phyloP scores from a whole-genome alignment of 208 protist genomes.

The Crithidia fasciculata region DNA sequence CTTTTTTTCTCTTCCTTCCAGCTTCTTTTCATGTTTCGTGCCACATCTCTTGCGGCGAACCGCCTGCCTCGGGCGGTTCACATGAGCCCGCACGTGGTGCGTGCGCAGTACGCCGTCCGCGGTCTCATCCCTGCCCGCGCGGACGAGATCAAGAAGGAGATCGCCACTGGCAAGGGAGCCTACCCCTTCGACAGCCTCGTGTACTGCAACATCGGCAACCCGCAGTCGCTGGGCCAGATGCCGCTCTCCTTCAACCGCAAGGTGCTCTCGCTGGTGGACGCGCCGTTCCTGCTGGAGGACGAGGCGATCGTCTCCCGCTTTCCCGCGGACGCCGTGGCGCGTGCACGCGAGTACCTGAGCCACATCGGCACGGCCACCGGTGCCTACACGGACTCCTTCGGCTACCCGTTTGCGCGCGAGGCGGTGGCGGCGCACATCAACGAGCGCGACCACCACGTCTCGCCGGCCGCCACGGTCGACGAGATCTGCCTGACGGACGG shows the following conservation, averaged over 20 bases:
- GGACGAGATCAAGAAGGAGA: conserved; percentile 73
- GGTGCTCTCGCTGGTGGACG: conserved; percentile 83
- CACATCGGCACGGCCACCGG: conserved; percentile 79
- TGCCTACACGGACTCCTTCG: conserved; percentile 97
- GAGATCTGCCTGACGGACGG: conserved; percentile 97
- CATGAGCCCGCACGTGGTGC: conserved; percentile 72
- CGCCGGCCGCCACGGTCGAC: too few species aligned
- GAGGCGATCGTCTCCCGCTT: conserved; percentile 49
- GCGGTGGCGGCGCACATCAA: conserved; percentile 95
- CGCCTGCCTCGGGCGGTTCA: not conserved
- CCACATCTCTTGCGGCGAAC: too few species aligned
- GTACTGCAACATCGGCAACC: too few species aligned
- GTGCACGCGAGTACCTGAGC: conserved; percentile 70
- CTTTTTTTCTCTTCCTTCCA: too few species aligned
- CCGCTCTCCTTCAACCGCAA: conserved; percentile 98
- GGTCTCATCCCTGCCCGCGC: too few species aligned
- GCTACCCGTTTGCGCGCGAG: conserved; percentile 82
- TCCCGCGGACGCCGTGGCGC: too few species aligned
- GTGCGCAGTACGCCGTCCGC: too few species aligned
- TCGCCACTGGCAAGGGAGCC: conserved; percentile 44
- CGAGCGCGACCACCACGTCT: too few species aligned
- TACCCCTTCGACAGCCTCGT: conserved; percentile 91
- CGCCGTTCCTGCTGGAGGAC: conserved; percentile 75
- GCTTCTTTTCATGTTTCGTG: too few species aligned
- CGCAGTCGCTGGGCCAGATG: conserved; percentile 95